Conservation (phyloP, 768 basidiomycete genomes). For the Omphalotus guepiniiformis region DNA sequence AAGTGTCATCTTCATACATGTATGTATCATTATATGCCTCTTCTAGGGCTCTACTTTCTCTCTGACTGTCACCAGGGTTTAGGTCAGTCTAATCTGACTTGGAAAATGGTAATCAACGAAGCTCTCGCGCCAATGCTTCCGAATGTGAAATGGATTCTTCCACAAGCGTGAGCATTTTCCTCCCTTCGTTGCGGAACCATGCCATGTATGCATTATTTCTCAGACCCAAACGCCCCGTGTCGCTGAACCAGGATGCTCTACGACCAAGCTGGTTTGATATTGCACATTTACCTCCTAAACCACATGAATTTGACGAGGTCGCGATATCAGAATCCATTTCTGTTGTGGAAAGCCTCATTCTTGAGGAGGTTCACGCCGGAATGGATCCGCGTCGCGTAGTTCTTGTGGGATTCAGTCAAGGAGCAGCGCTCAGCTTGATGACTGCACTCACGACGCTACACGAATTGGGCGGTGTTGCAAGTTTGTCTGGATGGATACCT, state of each 20-base stretch:
- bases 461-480: constrained; percentile 39
- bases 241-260: constrained; percentile 21
- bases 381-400: constrained; percentile 31
- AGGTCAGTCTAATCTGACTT: constrained; percentile 34
- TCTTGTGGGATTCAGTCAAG: constrained; percentile 42
- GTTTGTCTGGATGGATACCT: constrained; percentile 44
- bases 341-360: constrained; percentile 32
- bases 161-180: constrained; percentile 34
- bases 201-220: background rate
- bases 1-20: constrained; percentile 72
- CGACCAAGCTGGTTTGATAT: constrained; percentile 43
- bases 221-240: constrained; percentile 27
- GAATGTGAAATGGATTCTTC: constrained; percentile 38
- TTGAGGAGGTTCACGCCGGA: constrained; percentile 32
- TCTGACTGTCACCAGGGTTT: constrained; percentile 28
- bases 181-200: background rate
- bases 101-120: constrained; percentile 29
- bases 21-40: constrained; percentile 23
- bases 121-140: constrained; percentile 32
- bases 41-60: background rate
- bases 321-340: constrained; percentile 30
- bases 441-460: constrained; percentile 35
- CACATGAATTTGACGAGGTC: constrained; percentile 31
- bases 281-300: constrained; percentile 29
- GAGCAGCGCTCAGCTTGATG: constrained; percentile 35